phyloP scores from a whole-genome alignment of 768 basidiomycete species.

The Rhizopogon rudus region DNA sequence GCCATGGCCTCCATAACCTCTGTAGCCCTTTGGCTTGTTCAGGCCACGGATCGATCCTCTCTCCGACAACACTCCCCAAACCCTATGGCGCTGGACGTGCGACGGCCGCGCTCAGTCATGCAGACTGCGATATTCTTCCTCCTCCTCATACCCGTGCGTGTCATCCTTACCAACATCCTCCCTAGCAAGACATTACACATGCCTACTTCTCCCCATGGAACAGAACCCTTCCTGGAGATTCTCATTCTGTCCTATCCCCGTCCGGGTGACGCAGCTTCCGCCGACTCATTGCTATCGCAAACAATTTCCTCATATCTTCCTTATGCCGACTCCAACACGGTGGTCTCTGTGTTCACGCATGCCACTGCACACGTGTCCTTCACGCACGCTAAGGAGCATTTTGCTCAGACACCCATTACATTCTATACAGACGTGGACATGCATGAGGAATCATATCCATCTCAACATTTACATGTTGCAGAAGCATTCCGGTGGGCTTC shows the following conservation, averaged over 20 bases:
- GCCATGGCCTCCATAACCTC: slow-evolving; percentile 22
- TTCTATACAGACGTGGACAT: slow-evolving; percentile 27
- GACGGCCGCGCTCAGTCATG: slow-evolving; percentile 11
- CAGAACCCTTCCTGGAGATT: slow-evolving; percentile 32
- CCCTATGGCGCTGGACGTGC: slow-evolving; percentile 1
- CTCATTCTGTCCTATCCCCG: slow-evolving; percentile 36
- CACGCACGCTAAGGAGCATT: slow-evolving; percentile 17
- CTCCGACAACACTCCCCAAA: not conserved
- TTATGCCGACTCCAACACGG: slow-evolving; percentile 20
- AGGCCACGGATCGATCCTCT: not conserved
- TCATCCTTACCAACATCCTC: slow-evolving; percentile 1
- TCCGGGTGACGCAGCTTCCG: slow-evolving; percentile 23
- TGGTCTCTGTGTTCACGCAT: slow-evolving; percentile 37
- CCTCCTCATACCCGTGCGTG: slow-evolving; percentile 5
- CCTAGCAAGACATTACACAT: slow-evolving; percentile 4
- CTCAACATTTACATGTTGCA: slow-evolving; percentile 36
- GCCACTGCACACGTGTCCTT: slow-evolving; percentile 29
- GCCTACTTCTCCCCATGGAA: slow-evolving; percentile 13
- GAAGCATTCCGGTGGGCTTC: slow-evolving; percentile 36
- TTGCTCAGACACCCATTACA: slow-evolving; percentile 16
- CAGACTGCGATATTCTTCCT: slow-evolving; percentile 17
- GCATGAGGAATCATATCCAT: slow-evolving; percentile 16
- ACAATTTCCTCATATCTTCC: slow-evolving; percentile 36
- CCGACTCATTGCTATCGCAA: slow-evolving; percentile 25
- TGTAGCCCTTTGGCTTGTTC: slow-evolving; percentile 14